A percentile compares a stretch with the other conserved stretches of the same genome.
Conservation (phyloP, 306 rosid genomes). For the Ormosia semicastrata region DNA sequence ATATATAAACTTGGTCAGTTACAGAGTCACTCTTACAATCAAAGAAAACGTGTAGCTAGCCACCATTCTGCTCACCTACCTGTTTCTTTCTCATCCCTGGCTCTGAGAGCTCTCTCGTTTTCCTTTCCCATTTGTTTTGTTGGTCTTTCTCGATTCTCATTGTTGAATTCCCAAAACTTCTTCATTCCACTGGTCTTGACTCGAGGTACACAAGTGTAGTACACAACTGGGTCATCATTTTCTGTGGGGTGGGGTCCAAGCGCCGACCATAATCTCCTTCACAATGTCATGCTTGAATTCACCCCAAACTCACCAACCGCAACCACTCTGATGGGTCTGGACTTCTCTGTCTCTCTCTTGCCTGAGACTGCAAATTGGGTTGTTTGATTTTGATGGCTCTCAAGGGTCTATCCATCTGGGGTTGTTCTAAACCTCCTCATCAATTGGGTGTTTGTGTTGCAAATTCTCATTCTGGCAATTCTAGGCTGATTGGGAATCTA, state of each 20-base stretch:
- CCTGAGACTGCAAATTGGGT: slow-evolving; percentile 14
- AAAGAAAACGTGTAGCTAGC: too few relatives aligned
- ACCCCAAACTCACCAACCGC: slow-evolving; percentile 48
- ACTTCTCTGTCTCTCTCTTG: slow-evolving; percentile 18
- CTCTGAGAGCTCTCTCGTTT: too few relatives aligned
- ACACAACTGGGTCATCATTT: not conserved
- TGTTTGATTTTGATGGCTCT: slow-evolving; percentile 63
- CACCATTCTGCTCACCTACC: too few relatives aligned
- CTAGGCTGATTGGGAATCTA: slow-evolving; percentile 33
- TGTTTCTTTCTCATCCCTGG: too few relatives aligned
- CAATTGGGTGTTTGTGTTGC: slow-evolving; percentile 27
- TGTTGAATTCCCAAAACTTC: too few relatives aligned
- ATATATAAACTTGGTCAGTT: not conserved
- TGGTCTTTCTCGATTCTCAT: too few relatives aligned
- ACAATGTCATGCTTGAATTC: slow-evolving; percentile 50
- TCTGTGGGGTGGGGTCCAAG: slow-evolving; percentile 53
- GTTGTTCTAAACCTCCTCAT: slow-evolving; percentile 28
- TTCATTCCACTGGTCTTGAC: too few relatives aligned
- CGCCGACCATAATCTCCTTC: slow-evolving; percentile 32
- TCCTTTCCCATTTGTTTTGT: too few relatives aligned
- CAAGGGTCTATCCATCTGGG: slow-evolving; percentile 40
- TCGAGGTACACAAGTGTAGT: too few relatives aligned
- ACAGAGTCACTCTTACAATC: too few relatives aligned
- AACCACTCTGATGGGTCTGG: slow-evolving; percentile 23
- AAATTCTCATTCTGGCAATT: slow-evolving; percentile 32